Evolutionary conservation across 352 stramenopile genomes (phyloP), one percentile per base, ranked within the genome.

Genomic region (Globisporangium uncinulatum): DNA sequence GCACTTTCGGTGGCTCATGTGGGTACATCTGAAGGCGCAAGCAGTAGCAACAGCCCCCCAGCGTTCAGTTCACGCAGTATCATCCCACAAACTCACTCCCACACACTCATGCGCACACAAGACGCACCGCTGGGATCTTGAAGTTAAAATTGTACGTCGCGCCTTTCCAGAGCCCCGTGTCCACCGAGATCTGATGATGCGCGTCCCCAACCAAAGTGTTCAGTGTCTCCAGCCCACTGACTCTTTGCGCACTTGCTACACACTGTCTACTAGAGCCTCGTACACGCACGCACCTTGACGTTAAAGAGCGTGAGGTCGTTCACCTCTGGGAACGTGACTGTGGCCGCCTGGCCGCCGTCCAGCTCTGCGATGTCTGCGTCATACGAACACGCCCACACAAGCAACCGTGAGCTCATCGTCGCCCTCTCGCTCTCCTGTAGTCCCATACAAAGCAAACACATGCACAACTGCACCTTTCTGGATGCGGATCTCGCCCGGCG

Each of bases 81-180:
- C 32, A 9, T 37, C n/a, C n/a, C n/a, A n/a, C n/a, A n/a, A n/a
- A n/a, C n/a, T 37, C 32, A 37, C 32, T 9, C 32, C 4, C 32
- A 37, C 32, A 37, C 32, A 37, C 32, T 37, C 32, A 37, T 4
- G 5, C 32, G 9, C 32, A 37, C 21, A n/a, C 17, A 44, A 49
- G 15, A 67, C 74, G 29, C 72, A 98, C 88, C 62, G 95, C 74
- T 31, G 96, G 96, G 74, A 99, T 98, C 54, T 92, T 95, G 82
- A 99, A 99, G 59, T 81, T 92, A 72, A 99, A 99, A 59, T 94
- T 78, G 85, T 99, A 99, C 6, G 84, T 96, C 44, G 96, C 96
- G 29, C 94, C 92, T 65, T 96, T 98, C 97, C 97, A 99, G 43
- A 97, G 97, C 14, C 97, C 97, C 44, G 92, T 97, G 65, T 98